Base-by-base conservation (phyloP, 2,329 filamentous ascomycete genomes). In the Ceratocystis alfenasii region DNA sequence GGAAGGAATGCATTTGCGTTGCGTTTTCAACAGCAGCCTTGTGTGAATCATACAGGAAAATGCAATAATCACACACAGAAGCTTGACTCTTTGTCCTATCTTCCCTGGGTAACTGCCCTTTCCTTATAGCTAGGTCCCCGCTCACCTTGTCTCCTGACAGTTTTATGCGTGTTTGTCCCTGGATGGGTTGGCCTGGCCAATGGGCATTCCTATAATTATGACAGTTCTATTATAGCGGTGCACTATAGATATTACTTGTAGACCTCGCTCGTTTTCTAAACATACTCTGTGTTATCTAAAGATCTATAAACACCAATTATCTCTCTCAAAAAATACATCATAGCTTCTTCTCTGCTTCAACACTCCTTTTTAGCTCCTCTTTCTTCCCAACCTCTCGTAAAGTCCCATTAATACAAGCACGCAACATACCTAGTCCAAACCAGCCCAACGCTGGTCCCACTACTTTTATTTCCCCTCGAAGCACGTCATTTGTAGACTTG, bases 401-500 rank as follows among this genome's bases (percentile, higher is more conserved):
- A 33, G 17, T 59, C 53, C 28, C 53, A 17, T 8, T n/a, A 3
- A 25, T 59, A 17, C 53, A 59, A 33, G 25, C 28, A 33, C 53
- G 28, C 53, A 33, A n/a, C 15, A n/a, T 36, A 36, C 33, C 33
- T 36, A 12, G 33, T 36, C 33, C 33, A 36, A 8, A 1, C 28
- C 17, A 33, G 53, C 53, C 53, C 25, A 28, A 57, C 10, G n/a
- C 53, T 22, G 53, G 53, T 15, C 28, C 53, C 53, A 59, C 53
- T 17, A 30, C 17, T 12, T 33, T 59, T 15, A 15, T 20, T 3
- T 59, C 36, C 61, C 41, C 44, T 63, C 17, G 28, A n/a, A 53
- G 28, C 46, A 46, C 62, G 44, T 63, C 33, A 62, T 62, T 46
- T 63, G n/a, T 22, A 41, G 30, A 28, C 30, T 28, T 41, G 17